Evolutionary conservation across 177 flowering plant species (phyloP), one percentile per base, ranked within the genome.

Genomic region (Telopea speciosissima): DNA sequence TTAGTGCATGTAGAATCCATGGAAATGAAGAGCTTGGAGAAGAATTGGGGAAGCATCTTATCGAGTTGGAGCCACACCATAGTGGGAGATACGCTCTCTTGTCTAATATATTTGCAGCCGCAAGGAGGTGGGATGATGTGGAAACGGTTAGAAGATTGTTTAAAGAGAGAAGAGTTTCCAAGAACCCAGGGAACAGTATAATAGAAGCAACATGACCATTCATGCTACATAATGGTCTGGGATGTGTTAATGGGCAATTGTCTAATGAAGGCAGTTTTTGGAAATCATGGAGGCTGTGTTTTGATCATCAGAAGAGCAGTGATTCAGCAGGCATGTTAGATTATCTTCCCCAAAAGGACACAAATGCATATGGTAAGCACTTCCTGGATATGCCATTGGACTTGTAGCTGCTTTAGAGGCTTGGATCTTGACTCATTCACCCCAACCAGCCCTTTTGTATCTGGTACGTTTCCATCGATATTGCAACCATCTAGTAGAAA

Each of bases 301-400:
- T 91, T 80, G 99, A 95, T 81, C 79, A 91, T 75, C 88, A 85
- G 70, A 88, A 86, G 71, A 80, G 77, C 72, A 79, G 84, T 74
- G 90, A 89, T 68, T 54, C 79, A 45, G 71, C 66, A 17, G 80
- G 62, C 74, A 77, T 84, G 22, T 58, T 79, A 40, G 95, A 90
- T 49, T 82, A 42, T 70, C 82, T 52, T 73, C 87, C 33, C 72
- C 80, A 11, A 90, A 80, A 78, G 93, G 92, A 23, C 83, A 87
- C 79, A 91, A 86, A 69, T 95, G 93, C 82, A 84, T 93, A 70
- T 88, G 94, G 94, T 88, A 84, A 84, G 97, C 97, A 62, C 79
- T 87, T 70, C 72, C 86, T 21, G 99, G 97, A 66, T 95, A 95
- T 79, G 91, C 92, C 61, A 71, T 93, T 74, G 97, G 97, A 60